phyloP scores from a whole-genome alignment of 2,329 filamentous ascomycete genomes.

The Hypoxylon sp. region DNA sequence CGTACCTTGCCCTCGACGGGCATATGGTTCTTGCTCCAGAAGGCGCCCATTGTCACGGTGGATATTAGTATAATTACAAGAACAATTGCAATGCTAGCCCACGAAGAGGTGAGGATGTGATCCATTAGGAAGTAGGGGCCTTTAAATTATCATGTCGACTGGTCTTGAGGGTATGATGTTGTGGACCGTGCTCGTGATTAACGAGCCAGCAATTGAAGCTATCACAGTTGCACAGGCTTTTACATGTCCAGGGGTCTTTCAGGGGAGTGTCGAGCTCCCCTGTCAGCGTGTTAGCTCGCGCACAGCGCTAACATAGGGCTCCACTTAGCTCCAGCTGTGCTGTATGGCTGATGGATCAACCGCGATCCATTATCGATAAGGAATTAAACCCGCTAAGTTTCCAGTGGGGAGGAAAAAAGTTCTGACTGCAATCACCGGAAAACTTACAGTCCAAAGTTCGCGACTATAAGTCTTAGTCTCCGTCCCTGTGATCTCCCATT shows the following conservation, averaged over 20 bases:
- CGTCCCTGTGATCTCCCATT: background rate
- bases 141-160: constrained; percentile 10
- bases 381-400: constrained; percentile 17
- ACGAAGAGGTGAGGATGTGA: constrained; percentile 31
- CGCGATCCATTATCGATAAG: constrained; percentile 27
- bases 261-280: background rate
- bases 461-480: background rate
- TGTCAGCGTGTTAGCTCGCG: background rate
- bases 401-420: constrained; percentile 41
- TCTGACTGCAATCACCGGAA: constrained; percentile 11
- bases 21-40: constrained; percentile 80
- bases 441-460: constrained; percentile 3
- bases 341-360: no score
- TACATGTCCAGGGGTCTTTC: background rate
- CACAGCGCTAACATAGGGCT: background rate
- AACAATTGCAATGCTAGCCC: constrained; percentile 47
- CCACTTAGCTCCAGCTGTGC: background rate
- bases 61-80: constrained; percentile 56
- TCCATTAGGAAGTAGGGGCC: constrained; percentile 40
- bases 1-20: constrained; percentile 85
- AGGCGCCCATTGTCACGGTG: constrained; percentile 74
- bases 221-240: constrained; percentile 11
- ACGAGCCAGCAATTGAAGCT: constrained; percentile 10
- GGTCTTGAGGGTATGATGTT: background rate
- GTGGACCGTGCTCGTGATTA: background rate